Evolutionary conservation across 1,284 basidiomycete species (phyloP).

Genomic region (Cutaneotrichosporon sp.): DNA sequence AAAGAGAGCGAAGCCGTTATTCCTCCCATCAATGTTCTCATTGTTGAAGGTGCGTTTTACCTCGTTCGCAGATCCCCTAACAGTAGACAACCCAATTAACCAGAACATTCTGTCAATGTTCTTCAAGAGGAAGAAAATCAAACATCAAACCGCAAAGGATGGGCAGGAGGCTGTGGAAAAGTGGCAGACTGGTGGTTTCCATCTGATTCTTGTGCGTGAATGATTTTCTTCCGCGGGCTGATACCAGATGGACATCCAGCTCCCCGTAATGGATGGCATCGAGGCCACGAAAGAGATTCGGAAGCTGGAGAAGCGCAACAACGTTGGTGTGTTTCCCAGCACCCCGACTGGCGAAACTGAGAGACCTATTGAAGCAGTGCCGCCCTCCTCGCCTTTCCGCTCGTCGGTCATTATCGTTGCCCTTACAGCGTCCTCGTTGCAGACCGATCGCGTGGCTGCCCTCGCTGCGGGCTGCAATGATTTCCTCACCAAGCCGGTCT

Average conservation of each 20-base stretch:
- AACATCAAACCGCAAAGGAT: slow-evolving; percentile 89
- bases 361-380: neutral
- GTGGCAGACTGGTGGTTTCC: slow-evolving; percentile 89
- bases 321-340: slow-evolving; percentile 65
- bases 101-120: slow-evolving; percentile 93
- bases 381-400: slow-evolving; percentile 60
- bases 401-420: slow-evolving; percentile 98
- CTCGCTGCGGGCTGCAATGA: slow-evolving; percentile 98
- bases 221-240: neutral
- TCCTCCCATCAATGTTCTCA: slow-evolving; percentile 90
- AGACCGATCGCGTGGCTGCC: slow-evolving; percentile 89
- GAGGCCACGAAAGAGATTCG: slow-evolving; percentile 95
- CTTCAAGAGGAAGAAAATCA: slow-evolving; percentile 93
- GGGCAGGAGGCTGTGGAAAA: slow-evolving; percentile 94
- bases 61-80: neutral
- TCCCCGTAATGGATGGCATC: slow-evolving; percentile 98
- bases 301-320: slow-evolving; percentile 65
- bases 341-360: slow-evolving; percentile 56
- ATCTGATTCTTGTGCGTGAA: slow-evolving; percentile 74
- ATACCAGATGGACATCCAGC: slow-evolving; percentile 95
- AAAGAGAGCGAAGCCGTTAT: slow-evolving; percentile 55
- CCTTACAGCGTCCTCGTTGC: slow-evolving; percentile 86
- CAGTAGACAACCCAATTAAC: slow-evolving; percentile 93
- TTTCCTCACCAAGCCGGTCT: slow-evolving; percentile 96
- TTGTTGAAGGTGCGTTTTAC: slow-evolving; percentile 74